Conservation (phyloP, 805 yeast genomes). For the Metschnikowia baotianmanensis region DNA sequence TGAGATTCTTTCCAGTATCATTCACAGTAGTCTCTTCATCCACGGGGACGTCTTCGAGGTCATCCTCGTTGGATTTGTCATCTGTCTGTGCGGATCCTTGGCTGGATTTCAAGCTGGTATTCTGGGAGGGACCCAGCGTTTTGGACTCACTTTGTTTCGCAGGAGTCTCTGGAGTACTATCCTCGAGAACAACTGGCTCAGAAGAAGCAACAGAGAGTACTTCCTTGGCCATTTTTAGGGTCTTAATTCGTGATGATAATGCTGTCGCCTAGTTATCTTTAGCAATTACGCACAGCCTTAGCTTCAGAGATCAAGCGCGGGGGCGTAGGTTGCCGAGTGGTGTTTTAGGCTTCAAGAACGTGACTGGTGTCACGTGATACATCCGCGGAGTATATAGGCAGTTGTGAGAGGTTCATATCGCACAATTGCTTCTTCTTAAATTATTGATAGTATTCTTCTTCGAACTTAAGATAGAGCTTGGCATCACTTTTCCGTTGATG, state of each 20-base stretch:
- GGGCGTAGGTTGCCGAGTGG: conserved; percentile 2
- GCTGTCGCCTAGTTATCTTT: neutral
- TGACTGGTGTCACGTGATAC: conserved; percentile 1
- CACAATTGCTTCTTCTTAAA: conserved; percentile 8
- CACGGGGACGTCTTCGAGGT: conserved; percentile 8
- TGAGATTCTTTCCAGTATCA: neutral
- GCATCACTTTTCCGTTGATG: conserved; percentile 25
- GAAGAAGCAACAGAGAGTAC: conserved; percentile 30
- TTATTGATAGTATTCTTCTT: conserved; percentile 31
- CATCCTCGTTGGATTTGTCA: conserved; percentile 2
- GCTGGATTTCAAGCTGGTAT: neutral
- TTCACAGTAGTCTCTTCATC: neutral
- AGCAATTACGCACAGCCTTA: neutral
- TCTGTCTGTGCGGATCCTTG: neutral
- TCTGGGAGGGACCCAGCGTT: no score
- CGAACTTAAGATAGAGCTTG: conserved; percentile 44
- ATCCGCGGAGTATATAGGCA: neutral
- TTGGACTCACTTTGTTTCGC: no score
- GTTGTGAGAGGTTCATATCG: neutral
- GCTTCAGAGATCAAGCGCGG: conserved; percentile 6
- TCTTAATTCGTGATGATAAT: neutral
- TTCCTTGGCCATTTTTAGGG: conserved; percentile 15
- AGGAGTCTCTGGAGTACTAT: conserved; percentile 5
- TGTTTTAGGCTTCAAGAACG: neutral
- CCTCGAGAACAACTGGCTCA: conserved; percentile 35